Evolutionary conservation across 2,329 filamentous ascomycete species (phyloP), one percentile per base, ranked within the genome.

Genomic region (Cordyceps militaris): DNA sequence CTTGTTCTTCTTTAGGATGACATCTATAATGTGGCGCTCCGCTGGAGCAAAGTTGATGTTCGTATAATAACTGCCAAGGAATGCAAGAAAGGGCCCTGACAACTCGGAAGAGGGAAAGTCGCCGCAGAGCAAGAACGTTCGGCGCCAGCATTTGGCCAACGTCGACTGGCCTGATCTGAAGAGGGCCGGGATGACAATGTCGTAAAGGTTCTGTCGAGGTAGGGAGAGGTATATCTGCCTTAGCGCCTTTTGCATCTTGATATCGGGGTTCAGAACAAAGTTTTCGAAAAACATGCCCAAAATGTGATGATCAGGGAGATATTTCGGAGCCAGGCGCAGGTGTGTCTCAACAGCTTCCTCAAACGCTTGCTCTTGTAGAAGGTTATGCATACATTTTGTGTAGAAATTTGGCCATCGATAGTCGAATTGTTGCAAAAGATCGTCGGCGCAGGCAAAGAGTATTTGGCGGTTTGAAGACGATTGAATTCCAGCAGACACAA

Each of bases 361-460:
- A 14, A 48, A 49, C 7, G 43, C 44, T 3, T 26, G 68, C 26
- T 70, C 70, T 1, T 65, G 67, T 5, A 83, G 67, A 48, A 76
- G 75, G 61, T 70, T 69, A 21, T 73, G 67, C 19, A 84, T 63
- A 13, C 77, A 63, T n/a, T 70, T 76, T n/a, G 67, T 66, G 61
- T 83, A 82, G 2, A 82, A 65, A 13, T 73, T 65, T 1, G 80
- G 80, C 80, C 79, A 83, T 42, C 66, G 66, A 13, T 73, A 73
- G 30, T 66, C 62, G 51, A 75, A 68, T 2, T 69, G 60, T 3
- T 68, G 64, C 30, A 67, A 65, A 57, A 83, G 73, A 66, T 63
- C 49, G 36, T 65, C 59, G 4, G 66, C 69, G 26, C 65, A 61
- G n/a, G 58, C 48, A 52, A 70, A 63, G 40, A 72, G 58, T 23